Evolutionary conservation across 2,329 filamentous ascomycete genomes (phyloP).

Genomic region (Monilinia laxa): DNA sequence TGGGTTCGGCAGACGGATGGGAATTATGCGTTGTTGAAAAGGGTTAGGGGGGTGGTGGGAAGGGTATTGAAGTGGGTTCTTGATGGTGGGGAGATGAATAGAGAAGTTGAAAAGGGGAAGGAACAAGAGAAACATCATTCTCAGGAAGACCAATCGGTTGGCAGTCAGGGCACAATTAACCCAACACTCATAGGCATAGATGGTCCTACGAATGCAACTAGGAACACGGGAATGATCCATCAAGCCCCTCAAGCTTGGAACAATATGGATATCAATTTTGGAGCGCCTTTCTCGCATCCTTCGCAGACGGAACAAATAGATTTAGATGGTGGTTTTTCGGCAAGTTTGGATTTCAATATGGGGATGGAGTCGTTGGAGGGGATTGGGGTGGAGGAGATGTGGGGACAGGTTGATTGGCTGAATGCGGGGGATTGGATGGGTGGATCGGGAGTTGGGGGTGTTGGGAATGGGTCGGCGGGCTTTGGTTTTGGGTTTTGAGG

Average conservation of each 20-base stretch:
- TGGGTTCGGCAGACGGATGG: slow-evolving; percentile 39
- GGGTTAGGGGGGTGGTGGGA: slow-evolving; percentile 15
- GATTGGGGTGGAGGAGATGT: slow-evolving; percentile 7
- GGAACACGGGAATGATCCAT: too few relatives aligned
- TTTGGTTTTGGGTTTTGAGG: neutral
- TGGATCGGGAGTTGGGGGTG: neutral
- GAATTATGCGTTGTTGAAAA: slow-evolving; percentile 31
- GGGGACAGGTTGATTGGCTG: slow-evolving; percentile 18
- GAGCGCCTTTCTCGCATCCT: neutral
- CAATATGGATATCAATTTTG: neutral
- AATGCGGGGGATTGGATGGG: slow-evolving; percentile 15
- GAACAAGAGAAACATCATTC: neutral
- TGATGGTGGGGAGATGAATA: neutral
- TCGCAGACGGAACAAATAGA: neutral
- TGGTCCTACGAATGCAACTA: neutral
- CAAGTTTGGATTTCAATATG: neutral
- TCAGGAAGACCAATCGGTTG: too few relatives aligned
- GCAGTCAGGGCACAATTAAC: neutral
- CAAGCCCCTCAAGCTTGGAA: neutral
- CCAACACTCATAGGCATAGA: too few relatives aligned
- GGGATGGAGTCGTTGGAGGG: neutral
- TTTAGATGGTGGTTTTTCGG: neutral
- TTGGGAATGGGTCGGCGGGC: neutral
- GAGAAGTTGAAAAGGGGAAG: neutral
- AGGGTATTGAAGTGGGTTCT: slow-evolving; percentile 10